Percentiles rank a stretch among this genome's conserved stretches.
These are phyloP conservation scores for Paramecium pentaurelia DNA, from an alignment of 73 alveolate genomes.

Conservation along the genomic window DNA sequence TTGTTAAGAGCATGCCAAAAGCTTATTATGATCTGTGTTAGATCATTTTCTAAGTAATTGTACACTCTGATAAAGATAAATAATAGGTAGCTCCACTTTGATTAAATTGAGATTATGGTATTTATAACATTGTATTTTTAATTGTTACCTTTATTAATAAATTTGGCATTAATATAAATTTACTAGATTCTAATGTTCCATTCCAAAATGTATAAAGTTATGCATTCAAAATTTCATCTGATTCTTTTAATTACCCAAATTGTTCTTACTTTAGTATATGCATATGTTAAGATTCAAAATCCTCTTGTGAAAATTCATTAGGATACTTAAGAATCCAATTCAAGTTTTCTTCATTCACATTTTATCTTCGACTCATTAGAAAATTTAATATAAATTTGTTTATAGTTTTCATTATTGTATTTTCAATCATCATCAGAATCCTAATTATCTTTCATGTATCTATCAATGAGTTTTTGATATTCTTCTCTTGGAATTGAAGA, in stretches of 20 bases:
- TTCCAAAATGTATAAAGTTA: neutral
- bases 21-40: slow-evolving; percentile 7
- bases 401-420: neutral
- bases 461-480: neutral
- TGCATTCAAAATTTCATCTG: slow-evolving; percentile 25
- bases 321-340: neutral
- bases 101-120: neutral
- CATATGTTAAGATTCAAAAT: neutral
- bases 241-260: slow-evolving; percentile 2
- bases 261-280: neutral
- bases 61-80: slow-evolving; percentile 31
- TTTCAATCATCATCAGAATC: neutral
- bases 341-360: neutral
- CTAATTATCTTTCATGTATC: neutral
- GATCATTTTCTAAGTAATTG: slow-evolving; percentile 33
- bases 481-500: slow-evolving; percentile 22
- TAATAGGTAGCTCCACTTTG: neutral
- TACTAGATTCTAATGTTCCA: neutral
- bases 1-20: neutral
- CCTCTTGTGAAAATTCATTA: neutral
- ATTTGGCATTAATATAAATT: slow-evolving; percentile 28
- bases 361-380: neutral
- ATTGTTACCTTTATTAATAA: neutral
- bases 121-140: neutral
- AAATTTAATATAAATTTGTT: neutral